These are phyloP conservation scores for Talaromyces verruculosus DNA, from an alignment of 2,329 filamentous ascomycete genomes.

Conservation along the genomic window DNA sequence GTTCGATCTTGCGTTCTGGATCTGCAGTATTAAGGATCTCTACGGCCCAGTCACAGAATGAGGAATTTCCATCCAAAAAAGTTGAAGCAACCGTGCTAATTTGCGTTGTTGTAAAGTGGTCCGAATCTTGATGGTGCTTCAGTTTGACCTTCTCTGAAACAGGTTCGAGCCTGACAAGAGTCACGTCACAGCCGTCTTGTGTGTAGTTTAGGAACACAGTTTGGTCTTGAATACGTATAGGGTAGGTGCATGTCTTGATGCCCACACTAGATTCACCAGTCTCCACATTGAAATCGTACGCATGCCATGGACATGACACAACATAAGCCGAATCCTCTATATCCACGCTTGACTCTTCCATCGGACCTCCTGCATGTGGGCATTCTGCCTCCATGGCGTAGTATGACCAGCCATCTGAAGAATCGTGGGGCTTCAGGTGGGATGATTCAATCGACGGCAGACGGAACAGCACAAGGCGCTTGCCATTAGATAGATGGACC, in stretches of 20 bases:
- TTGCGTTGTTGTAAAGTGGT: conserved; percentile 21
- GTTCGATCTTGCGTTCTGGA: conserved; percentile 50
- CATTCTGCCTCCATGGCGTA: conserved; percentile 53
- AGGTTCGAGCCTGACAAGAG: conserved; percentile 38
- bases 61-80: conserved; percentile 44
- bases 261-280: conserved; percentile 52
- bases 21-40: conserved; percentile 49
- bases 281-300: conserved; percentile 53
- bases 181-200: conserved; percentile 29
- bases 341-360: conserved; percentile 48
- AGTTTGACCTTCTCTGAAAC: conserved; percentile 50
- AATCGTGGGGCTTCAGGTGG: conserved; percentile 34
- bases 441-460: conserved; percentile 43
- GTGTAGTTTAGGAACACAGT: conserved; percentile 38
- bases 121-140: conserved; percentile 35
- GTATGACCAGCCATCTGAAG: conserved; percentile 45
- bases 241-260: conserved; percentile 50
- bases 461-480: conserved; percentile 49
- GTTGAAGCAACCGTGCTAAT: conserved; percentile 23
- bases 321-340: conserved; percentile 52
- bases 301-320: conserved; percentile 51
- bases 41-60: conserved; percentile 51
- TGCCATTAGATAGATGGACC: conserved; percentile 45
- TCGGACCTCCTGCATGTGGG: conserved; percentile 49
- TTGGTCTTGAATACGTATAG: conserved; percentile 40